Base-by-base conservation (phyloP, 208 protist genomes). In the Wallacemonas sp. region DNA sequence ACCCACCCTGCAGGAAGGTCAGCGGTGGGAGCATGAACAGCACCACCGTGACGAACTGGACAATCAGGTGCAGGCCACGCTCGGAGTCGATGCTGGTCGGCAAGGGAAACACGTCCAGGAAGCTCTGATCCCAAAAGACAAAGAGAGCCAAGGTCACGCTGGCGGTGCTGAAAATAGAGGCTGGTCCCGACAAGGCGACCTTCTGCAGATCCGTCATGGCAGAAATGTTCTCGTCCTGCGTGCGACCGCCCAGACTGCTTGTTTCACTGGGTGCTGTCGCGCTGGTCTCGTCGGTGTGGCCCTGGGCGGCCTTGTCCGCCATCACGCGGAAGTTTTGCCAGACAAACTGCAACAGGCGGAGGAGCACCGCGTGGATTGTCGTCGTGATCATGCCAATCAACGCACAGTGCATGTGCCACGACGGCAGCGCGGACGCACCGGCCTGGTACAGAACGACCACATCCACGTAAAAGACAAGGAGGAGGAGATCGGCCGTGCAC, bases 1-100 rank as follows among this genome's bases (percentile, higher is more conserved):
- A 70, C 44, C 78, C 52, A 18, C 89, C 85, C 32, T 87, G 79
- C 25, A 89, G 52, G 62, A 91, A 82, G 1, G 89, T 94, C 25
- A 84, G 76, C 8, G 82, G 72, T 0, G 89, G 85, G 31, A 92
- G 62, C 28, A 72, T 61, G 67, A 89, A 88, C 26, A 84, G 72
- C n/a, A 91, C 68, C 44, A 82, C 18, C 0, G 76, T 63, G 25
- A 81, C 63, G 33, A 81, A 64, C 23, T 64, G 69, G 23, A 78
- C 67, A 38, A 68, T 70, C 64, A 64, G 77, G 22, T 36, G 45
- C 44, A 76, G 1, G 39, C 61, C 29, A 49, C 57, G 65, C 26
- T 76, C 39, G 26, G 44, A 42, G 20, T 70, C 31, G 8, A n/a
- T 18, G 29, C 22, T 59, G 18, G n/a, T 14, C 31, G 7, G 33